phyloP scores from a whole-genome alignment of 2,329 filamentous ascomycete species.

The Fusarium staphyleae region DNA sequence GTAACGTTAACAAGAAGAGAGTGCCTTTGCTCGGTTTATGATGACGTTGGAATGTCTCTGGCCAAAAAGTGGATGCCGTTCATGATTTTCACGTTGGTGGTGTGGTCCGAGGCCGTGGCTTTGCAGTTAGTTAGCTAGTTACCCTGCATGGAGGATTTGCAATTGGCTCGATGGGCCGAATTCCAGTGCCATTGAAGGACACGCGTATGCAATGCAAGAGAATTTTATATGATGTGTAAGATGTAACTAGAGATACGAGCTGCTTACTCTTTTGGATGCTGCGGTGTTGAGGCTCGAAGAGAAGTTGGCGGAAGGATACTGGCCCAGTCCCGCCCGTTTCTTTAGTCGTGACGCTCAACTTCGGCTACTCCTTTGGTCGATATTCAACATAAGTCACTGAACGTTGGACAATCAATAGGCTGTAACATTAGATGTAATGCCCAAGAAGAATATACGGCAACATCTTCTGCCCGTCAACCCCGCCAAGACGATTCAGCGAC shows the following conservation, averaged over 20 bases:
- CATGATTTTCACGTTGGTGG: neutral
- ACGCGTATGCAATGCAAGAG: neutral
- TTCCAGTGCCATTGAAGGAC: neutral
- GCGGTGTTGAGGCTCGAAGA: neutral
- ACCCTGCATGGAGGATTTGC: slow-evolving; percentile 7
- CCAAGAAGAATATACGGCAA: neutral
- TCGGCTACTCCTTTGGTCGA: too few relatives aligned
- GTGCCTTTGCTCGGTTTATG: slow-evolving; percentile 11
- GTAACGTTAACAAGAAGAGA: neutral
- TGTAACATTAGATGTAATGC: neutral
- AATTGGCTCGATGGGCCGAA: neutral
- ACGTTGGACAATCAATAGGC: too few relatives aligned
- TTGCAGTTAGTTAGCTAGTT: slow-evolving; percentile 1
- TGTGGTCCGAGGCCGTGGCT: slow-evolving; percentile 9
- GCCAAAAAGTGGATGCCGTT: slow-evolving; percentile 28
- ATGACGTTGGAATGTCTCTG: slow-evolving; percentile 30
- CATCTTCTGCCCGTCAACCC: neutral
- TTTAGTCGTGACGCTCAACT: too few relatives aligned
- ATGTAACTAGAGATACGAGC: neutral
- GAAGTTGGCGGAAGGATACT: too few relatives aligned
- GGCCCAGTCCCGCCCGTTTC: too few relatives aligned
- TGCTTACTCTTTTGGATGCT: neutral
- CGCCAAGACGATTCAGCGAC: neutral
- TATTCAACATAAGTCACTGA: too few relatives aligned
- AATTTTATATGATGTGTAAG: neutral